Base-by-base conservation (phyloP, 306 rosid species). In the Vicia villosa region DNA sequence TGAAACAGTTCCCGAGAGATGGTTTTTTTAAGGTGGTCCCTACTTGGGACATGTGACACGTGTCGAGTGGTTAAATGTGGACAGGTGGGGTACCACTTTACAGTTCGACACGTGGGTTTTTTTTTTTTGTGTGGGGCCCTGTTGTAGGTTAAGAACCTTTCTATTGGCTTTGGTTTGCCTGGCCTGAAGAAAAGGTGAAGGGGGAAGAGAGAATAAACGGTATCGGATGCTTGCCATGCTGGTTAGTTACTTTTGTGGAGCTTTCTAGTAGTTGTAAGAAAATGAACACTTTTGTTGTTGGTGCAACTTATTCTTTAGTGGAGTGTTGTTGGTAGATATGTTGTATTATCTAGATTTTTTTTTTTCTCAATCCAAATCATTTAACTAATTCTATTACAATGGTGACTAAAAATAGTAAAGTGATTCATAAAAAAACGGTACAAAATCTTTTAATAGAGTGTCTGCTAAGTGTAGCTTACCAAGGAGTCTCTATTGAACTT, bases 21-120 rank as follows among this genome's bases (percentile, higher is more conserved):
- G 59, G 64, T 59, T 66, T 78, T 6, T 78, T 6, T 34, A 42
- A n/a, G 9, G 71, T 66, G 82, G 79, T 59, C 78, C 74, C 81
- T 55, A 16, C n/a, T 3, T 26, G 12, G n/a, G 1, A 3, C 4
- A 22, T 8, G 63, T 43, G 47, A 61, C 75, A 68, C 75, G 79
- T 79, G 75, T 73, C 75, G 30, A 0, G 0, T 19, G 3, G 1
- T 50, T 45, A 30, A 7, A 67, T n/a, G 71, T 60, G 47, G 5
- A 42, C 69, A 52, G 55, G 79, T 61, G 55, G 82, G n/a, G 22
- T 45, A 59, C 65, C 72, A 78, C 79, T 59, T 79, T 77, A 28
- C 0, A 12, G 46, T 60, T 20, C 19, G 71, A 79, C 83, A 79
- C 75, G 83, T 79, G 79, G 70, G 50, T n/a, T n/a, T 45, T 5